Evolutionary conservation across 1,284 basidiomycete species (phyloP), one percentile per base, ranked within the genome.

Genomic region (Ustilago cynodontis): DNA sequence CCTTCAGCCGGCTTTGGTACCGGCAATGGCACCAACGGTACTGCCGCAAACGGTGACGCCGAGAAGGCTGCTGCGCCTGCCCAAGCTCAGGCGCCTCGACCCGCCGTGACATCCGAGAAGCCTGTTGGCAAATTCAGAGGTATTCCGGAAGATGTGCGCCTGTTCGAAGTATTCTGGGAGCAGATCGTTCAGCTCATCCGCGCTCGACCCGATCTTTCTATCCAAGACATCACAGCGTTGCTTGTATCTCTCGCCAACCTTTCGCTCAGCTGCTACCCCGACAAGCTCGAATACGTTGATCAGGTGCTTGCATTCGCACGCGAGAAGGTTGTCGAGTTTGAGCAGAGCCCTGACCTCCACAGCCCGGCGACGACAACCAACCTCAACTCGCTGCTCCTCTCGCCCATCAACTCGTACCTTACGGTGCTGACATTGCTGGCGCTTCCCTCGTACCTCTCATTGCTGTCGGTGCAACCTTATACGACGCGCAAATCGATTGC

Each of bases 141-240:
- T 39, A 85, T 85, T 33, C 84, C 84, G 0, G 82, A 84, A 53
- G 78, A 85, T 54, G 82, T 85, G 28, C 79, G 75, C 33, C 80
- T 85, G 28, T 85, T 85, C 64, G 84, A 85, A 58, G 83, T 85
- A 11, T 85, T 85, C 35, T 85, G 84, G 84, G 82, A 81, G 65
- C 84, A 85, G 64, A 81, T 85, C 28, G 81, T 85, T 14, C 71
- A 81, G 62, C 81, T 85, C 22, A 84, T 85, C 69, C 78, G 75
- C 9, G 84, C 84, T 20, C 71, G 84, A n/a, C 82, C 84, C 4
- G 84, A 85, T 37, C 73, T 85, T n/a, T 83, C 83, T 2, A 74
- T 82, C 37, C 76, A 82, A 53, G 84, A 85, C 58, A 82, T 79
- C 35, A 82, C 84, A 14, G 83, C 82, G 5, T 62, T 85, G 55